Percentiles rank a stretch among this genome's conserved stretches.
phyloP scores from a whole-genome alignment of 805 yeast genomes.

The Priceomyces carsonii region DNA sequence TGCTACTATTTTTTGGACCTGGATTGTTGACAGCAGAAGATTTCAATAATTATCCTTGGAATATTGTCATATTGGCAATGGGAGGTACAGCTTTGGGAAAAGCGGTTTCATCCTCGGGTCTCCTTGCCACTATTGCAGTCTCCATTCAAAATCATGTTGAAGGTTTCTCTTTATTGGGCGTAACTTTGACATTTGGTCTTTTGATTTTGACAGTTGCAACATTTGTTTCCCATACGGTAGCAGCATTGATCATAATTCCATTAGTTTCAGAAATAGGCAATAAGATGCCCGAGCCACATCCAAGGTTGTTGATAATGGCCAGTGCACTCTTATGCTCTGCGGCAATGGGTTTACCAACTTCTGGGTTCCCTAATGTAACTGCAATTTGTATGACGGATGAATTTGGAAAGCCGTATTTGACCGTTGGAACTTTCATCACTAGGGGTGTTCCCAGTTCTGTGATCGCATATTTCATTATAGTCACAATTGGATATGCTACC shows the following conservation, averaged over 20 bases:
- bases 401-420: conserved; percentile 84
- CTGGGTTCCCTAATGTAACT: conserved; percentile 97
- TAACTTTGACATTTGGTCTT: conserved; percentile 77
- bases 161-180: conserved; percentile 68
- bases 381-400: conserved; percentile 95
- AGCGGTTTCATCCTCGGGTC: conserved; percentile 90
- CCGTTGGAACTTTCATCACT: conserved; percentile 82
- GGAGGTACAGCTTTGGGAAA: conserved; percentile 96
- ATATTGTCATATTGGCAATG: conserved; percentile 93
- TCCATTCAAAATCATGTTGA: conserved; percentile 66
- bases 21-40: conserved; percentile 87
- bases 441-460: conserved; percentile 90
- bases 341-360: conserved; percentile 97
- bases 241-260: conserved; percentile 91
- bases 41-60: conserved; percentile 95
- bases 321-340: conserved; percentile 76
- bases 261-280: conserved; percentile 88
- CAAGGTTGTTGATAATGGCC: conserved; percentile 72
- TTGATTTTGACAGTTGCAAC: conserved; percentile 85
- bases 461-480: conserved; percentile 68
- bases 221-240: conserved; percentile 95
- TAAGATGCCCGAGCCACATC: conserved; percentile 74
- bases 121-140: conserved; percentile 74
- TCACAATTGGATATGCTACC: conserved; percentile 76
- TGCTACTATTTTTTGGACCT: conserved; percentile 89